Evolutionary conservation across 2,329 filamentous ascomycete genomes (phyloP).

Genomic region (Fusarium odoratissimum): DNA sequence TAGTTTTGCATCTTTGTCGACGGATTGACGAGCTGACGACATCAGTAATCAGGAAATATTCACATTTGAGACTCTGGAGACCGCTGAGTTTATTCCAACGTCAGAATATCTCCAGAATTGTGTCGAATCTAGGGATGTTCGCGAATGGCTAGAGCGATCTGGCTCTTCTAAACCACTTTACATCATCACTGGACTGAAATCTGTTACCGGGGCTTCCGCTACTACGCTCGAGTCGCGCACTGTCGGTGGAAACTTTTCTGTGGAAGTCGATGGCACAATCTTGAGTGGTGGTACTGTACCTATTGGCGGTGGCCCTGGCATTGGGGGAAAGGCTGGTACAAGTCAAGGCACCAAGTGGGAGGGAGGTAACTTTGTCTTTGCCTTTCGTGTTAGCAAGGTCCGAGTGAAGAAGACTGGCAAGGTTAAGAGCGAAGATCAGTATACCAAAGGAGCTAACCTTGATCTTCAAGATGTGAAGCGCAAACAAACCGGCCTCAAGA

Average conservation of each 20-base stretch:
- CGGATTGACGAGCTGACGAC: not conserved
- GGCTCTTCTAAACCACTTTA: constrained; percentile 22
- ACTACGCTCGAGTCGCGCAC: not conserved
- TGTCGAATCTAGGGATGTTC: not conserved
- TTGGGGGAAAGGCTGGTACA: not conserved
- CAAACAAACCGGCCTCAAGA: not conserved
- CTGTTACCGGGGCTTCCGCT: constrained; percentile 7
- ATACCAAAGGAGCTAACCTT: constrained; percentile 4
- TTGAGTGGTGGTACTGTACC: not conserved
- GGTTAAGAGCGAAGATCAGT: not conserved
- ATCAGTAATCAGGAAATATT: constrained; percentile 11
- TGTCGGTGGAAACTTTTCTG: not conserved
- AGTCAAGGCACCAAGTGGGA: not conserved
- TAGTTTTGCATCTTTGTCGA: not conserved
- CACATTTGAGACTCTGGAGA: constrained; percentile 11
- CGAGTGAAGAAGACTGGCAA: not conserved
- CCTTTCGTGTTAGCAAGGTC: constrained; percentile 17
- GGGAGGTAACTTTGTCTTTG: constrained; percentile 24
- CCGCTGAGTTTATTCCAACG: constrained; percentile 13
- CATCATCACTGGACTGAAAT: constrained; percentile 22
- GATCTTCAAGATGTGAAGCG: not conserved
- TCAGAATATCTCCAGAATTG: constrained; percentile 6
- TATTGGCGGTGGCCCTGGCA: not conserved
- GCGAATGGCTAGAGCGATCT: not conserved
- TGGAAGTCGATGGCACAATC: not conserved